A percentile compares a stretch with the other conserved stretches of the same genome.
Conservation (phyloP, 345 rosid species). For the Noccaea caerulescens region DNA sequence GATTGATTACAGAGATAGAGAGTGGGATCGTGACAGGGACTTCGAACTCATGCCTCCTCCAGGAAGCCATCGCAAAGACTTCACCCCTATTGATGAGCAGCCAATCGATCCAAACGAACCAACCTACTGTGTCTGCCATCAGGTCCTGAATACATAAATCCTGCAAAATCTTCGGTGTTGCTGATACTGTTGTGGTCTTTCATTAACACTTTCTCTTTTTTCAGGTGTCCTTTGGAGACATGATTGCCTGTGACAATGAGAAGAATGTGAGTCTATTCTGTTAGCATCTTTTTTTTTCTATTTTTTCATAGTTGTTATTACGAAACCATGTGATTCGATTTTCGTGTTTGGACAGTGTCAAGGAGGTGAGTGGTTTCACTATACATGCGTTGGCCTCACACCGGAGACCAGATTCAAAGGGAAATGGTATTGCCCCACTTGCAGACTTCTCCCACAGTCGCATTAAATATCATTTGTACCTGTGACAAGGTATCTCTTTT, state of each 20-base stretch:
- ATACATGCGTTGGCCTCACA: slow-evolving; percentile 93
- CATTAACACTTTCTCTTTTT: slow-evolving; percentile 20
- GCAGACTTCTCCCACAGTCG: slow-evolving; percentile 64
- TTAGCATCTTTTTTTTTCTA: neutral
- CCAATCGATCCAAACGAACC: slow-evolving; percentile 99
- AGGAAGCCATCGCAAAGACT: slow-evolving; percentile 82
- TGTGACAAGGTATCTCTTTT: slow-evolving; percentile 26
- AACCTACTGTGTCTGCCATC: slow-evolving; percentile 96
- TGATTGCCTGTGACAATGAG: slow-evolving; percentile 99
- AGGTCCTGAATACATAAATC: slow-evolving; percentile 52
- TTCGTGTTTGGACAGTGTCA: slow-evolving; percentile 64
- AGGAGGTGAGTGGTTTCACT: slow-evolving; percentile 99
- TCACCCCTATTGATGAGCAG: slow-evolving; percentile 73
- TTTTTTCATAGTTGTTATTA: neutral
- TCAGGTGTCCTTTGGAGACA: slow-evolving; percentile 98
- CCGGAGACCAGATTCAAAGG: slow-evolving; percentile 98
- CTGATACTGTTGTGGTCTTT: slow-evolving; percentile 14
- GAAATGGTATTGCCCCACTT: slow-evolving; percentile 98
- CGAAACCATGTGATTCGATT: slow-evolving; percentile 11
- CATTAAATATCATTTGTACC: slow-evolving; percentile 37
- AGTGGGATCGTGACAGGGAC: slow-evolving; percentile 92
- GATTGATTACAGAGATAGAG: slow-evolving; percentile 77
- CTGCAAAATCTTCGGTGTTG: neutral
- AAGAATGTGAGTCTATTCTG: slow-evolving; percentile 65
- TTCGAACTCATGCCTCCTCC: slow-evolving; percentile 99